Base-by-base conservation (phyloP, 495 filamentous ascomycete species). In the Durotheca rogersii region DNA sequence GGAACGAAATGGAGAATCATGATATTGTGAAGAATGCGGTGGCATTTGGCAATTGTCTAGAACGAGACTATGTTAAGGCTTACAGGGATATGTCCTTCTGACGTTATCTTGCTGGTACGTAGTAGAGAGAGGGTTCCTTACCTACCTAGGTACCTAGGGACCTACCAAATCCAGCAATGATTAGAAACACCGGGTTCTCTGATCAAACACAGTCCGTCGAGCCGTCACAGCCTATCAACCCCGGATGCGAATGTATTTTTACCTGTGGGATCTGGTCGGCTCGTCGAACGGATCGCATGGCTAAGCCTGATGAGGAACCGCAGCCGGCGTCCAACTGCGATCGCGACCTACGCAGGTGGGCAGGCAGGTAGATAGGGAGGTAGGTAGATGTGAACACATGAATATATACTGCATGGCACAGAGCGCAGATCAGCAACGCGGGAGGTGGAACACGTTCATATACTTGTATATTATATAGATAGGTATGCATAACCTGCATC, bases 241-340 rank as follows among this genome's bases (percentile, higher is more conserved):
- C 32, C 39, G 30, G 52, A 45, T 40, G 23, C 33, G 48, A n/a
- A n/a, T 49, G 47, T 55, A 55, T 55, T 56, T 51, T 51, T 50
- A 50, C 45, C 53, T 56, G 40, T 30, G 36, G 45, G 47, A 44
- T 43, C 45, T 54, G 38, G 54, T 39, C 52, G 37, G 35, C 34
- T 38, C 33, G 40, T 25, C 9, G 23, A 16, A 25, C 36, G n/a
- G 46, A 30, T 40, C 19, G n/a, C 27, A 27, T 10, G 40, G 23
- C 45, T 46, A 45, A 50, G 40, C 35, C 44, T 25, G 35, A 12
- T 2, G 35, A 23, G 7, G 1, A 27, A 40, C 27, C 23, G 4
- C 9, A 27, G 23, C 23, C 23, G 9, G 9, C 9, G 23, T 10
- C 37, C 18, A 40, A 9, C 37, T 40, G 20, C 37, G n/a, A n/a